phyloP scores from a whole-genome alignment of 345 rosid species.

The Acer saccharum region DNA sequence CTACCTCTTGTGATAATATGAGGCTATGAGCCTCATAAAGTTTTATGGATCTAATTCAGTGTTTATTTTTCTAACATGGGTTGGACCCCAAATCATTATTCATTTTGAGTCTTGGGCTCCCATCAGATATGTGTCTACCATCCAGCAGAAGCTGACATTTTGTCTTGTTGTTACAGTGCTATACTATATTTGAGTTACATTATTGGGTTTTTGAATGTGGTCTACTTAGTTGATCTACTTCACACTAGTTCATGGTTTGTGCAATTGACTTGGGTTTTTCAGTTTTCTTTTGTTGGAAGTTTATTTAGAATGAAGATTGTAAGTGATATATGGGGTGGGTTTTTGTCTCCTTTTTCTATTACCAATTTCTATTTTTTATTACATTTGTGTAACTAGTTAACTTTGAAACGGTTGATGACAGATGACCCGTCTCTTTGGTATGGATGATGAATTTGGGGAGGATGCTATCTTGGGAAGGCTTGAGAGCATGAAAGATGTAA shows the following conservation, averaged over 20 bases:
- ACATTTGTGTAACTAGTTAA: background rate
- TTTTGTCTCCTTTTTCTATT: background rate
- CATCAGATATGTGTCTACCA: background rate
- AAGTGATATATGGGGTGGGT: background rate
- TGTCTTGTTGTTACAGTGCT: background rate
- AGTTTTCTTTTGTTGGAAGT: background rate
- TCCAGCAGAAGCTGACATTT: background rate
- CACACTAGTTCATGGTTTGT: background rate
- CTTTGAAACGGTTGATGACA: conserved; percentile 36
- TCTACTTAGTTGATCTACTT: background rate
- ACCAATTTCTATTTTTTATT: background rate
- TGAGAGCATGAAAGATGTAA: conserved; percentile 97
- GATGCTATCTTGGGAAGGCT: conserved; percentile 97
- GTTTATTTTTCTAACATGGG: background rate
- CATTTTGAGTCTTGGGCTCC: background rate
- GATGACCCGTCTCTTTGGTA: conserved; percentile 88
- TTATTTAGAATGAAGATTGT: background rate
- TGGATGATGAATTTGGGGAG: conserved; percentile 92
- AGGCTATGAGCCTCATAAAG: background rate
- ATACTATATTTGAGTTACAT: background rate
- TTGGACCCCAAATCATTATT: conserved; percentile 2
- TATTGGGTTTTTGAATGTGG: background rate
- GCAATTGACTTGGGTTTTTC: background rate
- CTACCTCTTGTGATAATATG: background rate
- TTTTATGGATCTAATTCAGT: background rate